These are phyloP conservation scores for Aquilaria sinensis DNA, from an alignment of 345 rosid species.

Conservation along the genomic window DNA sequence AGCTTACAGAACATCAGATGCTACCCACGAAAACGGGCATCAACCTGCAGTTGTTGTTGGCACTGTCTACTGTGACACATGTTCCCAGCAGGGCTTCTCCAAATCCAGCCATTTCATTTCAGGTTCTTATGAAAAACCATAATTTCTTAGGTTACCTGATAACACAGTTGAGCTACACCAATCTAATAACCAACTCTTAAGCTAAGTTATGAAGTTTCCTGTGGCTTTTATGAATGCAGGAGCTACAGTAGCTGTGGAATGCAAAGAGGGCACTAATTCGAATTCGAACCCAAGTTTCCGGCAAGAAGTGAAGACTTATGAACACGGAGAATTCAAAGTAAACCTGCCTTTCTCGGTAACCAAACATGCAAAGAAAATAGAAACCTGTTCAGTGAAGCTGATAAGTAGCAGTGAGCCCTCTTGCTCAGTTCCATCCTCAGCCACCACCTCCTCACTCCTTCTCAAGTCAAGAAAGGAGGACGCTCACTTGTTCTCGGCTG, in stretches of 20 bases:
- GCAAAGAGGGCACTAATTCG: constrained; percentile 29
- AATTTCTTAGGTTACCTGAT: no score
- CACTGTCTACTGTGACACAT: constrained; percentile 85
- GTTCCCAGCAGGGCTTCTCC: constrained; percentile 53
- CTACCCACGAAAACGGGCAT: constrained; percentile 25
- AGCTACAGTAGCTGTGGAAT: constrained; percentile 73
- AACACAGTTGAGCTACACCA: no score
- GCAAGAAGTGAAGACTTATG: constrained; percentile 58
- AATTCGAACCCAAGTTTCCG: constrained; percentile 35
- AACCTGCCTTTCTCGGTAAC: constrained; percentile 56
- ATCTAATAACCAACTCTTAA: no score
- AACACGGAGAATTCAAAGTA: constrained; percentile 63
- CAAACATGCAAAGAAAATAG: constrained; percentile 59
- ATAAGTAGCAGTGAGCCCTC: constrained; percentile 65
- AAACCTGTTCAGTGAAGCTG: constrained; percentile 62
- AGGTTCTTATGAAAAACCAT: constrained; percentile 29
- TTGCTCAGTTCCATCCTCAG: constrained; percentile 68
- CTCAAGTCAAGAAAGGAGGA: constrained; percentile 48
- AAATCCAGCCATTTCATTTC: constrained; percentile 64
- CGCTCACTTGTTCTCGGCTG: constrained; percentile 75
- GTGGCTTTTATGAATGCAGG: constrained; percentile 33
- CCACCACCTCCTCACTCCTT: constrained; percentile 52
- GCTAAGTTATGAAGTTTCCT: not conserved
- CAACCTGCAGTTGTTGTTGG: constrained; percentile 71
- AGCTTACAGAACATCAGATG: constrained; percentile 19